Percentiles rank a stretch among this genome's conserved stretches.
Conservation (phyloP, 2,329 filamentous ascomycete species). For the Graphium sp. region DNA sequence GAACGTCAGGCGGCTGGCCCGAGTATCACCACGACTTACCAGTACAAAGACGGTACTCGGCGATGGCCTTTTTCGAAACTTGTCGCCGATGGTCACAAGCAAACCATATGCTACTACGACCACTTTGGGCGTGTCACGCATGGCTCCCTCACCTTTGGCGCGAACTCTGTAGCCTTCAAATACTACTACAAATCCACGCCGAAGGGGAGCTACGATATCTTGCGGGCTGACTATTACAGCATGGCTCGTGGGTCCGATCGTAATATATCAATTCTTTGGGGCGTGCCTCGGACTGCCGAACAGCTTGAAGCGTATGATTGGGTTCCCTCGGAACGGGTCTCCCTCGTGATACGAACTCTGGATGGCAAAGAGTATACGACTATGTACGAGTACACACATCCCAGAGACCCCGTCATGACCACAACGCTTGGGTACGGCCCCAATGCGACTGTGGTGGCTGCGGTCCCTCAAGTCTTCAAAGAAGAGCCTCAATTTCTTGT, state of each 20-base stretch:
- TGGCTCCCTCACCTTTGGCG: slow-evolving; percentile 12
- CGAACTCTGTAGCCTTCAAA: slow-evolving; percentile 13
- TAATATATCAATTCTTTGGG: slow-evolving; percentile 18
- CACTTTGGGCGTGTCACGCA: slow-evolving; percentile 14
- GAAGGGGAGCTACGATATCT: slow-evolving; percentile 14
- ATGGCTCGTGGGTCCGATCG: slow-evolving; percentile 8
- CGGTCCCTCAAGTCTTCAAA: slow-evolving; percentile 11
- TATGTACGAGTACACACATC: slow-evolving; percentile 16
- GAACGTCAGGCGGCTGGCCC: slow-evolving; percentile 7
- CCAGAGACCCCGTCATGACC: slow-evolving; percentile 16
- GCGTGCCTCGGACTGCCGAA: slow-evolving; percentile 10
- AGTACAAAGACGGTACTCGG: slow-evolving; percentile 8
- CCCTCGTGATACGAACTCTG: slow-evolving; percentile 14
- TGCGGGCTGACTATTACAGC: slow-evolving; percentile 14
- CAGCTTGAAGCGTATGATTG: slow-evolving; percentile 14
- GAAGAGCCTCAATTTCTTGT: slow-evolving; percentile 12
- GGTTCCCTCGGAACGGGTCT: slow-evolving; percentile 17
- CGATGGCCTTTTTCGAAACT: slow-evolving; percentile 12
- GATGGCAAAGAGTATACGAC: slow-evolving; percentile 12
- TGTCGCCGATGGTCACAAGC: slow-evolving; percentile 8
- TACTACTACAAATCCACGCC: slow-evolving; percentile 17
- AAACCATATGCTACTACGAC: slow-evolving; percentile 15
- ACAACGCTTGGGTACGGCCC: slow-evolving; percentile 12
- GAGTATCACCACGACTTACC: slow-evolving; percentile 10
- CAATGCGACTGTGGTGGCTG: slow-evolving; percentile 8